Conservation (phyloP, 139 green algal species). For the Tetraselmis chui region DNA sequence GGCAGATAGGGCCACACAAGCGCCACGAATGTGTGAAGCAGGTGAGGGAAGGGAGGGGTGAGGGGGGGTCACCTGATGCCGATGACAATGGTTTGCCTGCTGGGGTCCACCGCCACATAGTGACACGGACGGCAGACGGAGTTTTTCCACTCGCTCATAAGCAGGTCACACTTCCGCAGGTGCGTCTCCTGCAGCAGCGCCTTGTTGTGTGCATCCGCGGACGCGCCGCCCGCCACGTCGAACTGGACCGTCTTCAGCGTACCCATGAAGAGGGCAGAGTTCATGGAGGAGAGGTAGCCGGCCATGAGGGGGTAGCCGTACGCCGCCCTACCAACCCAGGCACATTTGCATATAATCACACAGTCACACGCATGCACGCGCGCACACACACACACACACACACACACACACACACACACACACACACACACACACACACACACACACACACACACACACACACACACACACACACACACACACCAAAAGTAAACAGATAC, state of each 20-base stretch:
- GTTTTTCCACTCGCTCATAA: slow-evolving; percentile 37
- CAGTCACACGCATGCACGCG: too few species aligned
- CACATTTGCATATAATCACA: too few species aligned
- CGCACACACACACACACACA: too few species aligned
- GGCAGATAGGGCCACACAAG: too few species aligned
- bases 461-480: too few species aligned
- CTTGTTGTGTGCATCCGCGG: slow-evolving; percentile 47
- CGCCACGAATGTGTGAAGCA: too few species aligned
- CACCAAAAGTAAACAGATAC: too few species aligned
- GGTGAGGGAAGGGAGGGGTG: not conserved
- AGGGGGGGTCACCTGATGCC: slow-evolving; percentile 25
- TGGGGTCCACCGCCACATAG: slow-evolving; percentile 40
- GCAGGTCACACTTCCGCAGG: slow-evolving; percentile 23
- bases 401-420: too few species aligned
- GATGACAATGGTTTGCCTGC: slow-evolving; percentile 40
- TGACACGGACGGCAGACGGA: slow-evolving; percentile 38
- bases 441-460: too few species aligned
- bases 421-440: too few species aligned
- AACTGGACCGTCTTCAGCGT: slow-evolving; percentile 19
- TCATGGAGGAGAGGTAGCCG: not conserved
- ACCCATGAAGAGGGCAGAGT: not conserved
- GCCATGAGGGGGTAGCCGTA: not conserved
- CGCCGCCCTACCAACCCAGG: not conserved
- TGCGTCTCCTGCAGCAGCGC: slow-evolving; percentile 37
- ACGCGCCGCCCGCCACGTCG: slow-evolving; percentile 40